Percentiles rank a stretch among this genome's conserved stretches.
These are phyloP conservation scores for Citrus inodora DNA, from an alignment of 345 rosid genomes.

Conservation along the genomic window DNA sequence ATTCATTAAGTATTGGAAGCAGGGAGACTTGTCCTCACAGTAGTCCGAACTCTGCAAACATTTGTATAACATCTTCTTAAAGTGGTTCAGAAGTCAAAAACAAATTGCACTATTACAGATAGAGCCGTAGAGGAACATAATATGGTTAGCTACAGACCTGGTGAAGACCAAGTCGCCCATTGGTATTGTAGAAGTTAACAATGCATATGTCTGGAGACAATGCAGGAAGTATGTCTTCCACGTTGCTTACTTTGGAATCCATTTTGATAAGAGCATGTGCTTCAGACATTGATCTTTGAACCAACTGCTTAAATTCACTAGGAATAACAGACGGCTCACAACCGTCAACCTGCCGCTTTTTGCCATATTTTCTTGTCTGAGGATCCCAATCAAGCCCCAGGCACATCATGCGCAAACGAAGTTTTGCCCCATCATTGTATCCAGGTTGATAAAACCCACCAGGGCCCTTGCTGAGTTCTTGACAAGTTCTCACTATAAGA, in stretches of 20 bases:
- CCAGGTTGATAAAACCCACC: slow-evolving; percentile 57
- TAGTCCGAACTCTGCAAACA: neutral
- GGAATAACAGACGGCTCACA: slow-evolving; percentile 43
- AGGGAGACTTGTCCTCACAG: neutral
- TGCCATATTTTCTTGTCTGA: slow-evolving; percentile 31
- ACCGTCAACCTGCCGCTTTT: slow-evolving; percentile 23
- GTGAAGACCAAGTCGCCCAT: slow-evolving; percentile 65
- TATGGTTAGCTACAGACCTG: slow-evolving; percentile 31
- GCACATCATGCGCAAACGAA: slow-evolving; percentile 59
- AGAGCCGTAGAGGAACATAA: neutral
- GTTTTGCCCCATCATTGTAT: slow-evolving; percentile 48
- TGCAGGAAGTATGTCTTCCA: slow-evolving; percentile 41
- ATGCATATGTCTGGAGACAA: slow-evolving; percentile 61
- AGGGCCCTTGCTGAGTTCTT: slow-evolving; percentile 37
- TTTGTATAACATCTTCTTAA: neutral
- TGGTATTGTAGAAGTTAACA: slow-evolving; percentile 45
- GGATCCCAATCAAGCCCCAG: slow-evolving; percentile 60
- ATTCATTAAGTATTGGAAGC: neutral
- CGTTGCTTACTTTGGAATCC: slow-evolving; percentile 12
- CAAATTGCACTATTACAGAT: neutral
- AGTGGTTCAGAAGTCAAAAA: neutral
- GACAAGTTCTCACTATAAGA: slow-evolving; percentile 44
- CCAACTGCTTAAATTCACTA: slow-evolving; percentile 29
- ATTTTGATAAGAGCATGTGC: slow-evolving; percentile 30
- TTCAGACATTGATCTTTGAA: slow-evolving; percentile 34